These are phyloP conservation scores for Naumovozyma dairenensis DNA, from an alignment of 805 yeast genomes.

Conservation along the genomic window DNA sequence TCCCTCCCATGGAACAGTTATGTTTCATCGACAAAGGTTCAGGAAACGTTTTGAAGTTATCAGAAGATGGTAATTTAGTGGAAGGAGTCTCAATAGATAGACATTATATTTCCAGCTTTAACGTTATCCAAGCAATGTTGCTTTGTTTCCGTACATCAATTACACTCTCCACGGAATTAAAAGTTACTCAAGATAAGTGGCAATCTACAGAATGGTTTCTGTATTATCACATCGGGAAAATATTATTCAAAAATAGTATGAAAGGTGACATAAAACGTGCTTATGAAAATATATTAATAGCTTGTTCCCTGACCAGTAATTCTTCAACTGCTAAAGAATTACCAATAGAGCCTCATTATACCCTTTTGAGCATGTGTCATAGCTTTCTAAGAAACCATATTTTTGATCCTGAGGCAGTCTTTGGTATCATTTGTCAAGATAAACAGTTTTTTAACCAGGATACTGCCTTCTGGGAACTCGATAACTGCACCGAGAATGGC, in stretches of 20 bases:
- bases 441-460: constrained; percentile 19
- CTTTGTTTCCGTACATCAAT: constrained; percentile 17
- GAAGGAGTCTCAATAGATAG: constrained; percentile 5
- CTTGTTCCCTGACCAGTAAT: constrained; percentile 36
- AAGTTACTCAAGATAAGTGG: constrained; percentile 8
- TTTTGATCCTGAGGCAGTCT: constrained; percentile 32
- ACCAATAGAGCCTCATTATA: constrained; percentile 71
- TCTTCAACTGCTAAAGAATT: constrained; percentile 38
- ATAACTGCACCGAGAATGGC: constrained; percentile 5
- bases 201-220: constrained; percentile 47
- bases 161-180: constrained; percentile 18
- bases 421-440: constrained; percentile 33
- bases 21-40: constrained; percentile 35
- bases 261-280: constrained; percentile 9
- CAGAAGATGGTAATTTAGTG: constrained; percentile 12
- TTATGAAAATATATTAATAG: constrained; percentile 29
- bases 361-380: constrained; percentile 44
- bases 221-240: constrained; percentile 48
- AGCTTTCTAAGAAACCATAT: constrained; percentile 39
- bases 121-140: constrained; percentile 24
- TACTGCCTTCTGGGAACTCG: constrained; percentile 15
- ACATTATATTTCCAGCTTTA: constrained; percentile 20
- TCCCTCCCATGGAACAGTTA: constrained; percentile 54
- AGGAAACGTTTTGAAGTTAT: constrained; percentile 9
- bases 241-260: constrained; percentile 40